Base-by-base conservation (phyloP, 768 basidiomycete genomes). In the Cystofilobasidium capitatum region DNA sequence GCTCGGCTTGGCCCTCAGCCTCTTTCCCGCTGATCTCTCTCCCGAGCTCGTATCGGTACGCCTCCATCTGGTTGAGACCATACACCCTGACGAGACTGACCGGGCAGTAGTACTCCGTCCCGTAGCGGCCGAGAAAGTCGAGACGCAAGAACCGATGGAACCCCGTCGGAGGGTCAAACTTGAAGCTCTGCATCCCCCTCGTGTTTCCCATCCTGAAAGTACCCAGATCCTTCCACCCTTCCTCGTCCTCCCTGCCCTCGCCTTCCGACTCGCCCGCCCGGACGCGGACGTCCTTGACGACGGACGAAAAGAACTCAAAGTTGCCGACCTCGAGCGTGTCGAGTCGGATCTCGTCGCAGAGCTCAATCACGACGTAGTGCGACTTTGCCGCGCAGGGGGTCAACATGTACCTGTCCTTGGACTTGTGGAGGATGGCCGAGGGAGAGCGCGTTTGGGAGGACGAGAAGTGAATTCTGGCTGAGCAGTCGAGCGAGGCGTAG, bases 221-320 rank as follows among this genome's bases (percentile, higher is more conserved):
- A 71, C 93, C 96, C 0, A 91, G 85, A 64, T 80, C 79, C 17
- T 81, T 83, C 88, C 89, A 91, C 29, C 80, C 73, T 13, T 69
- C 66, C 10, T 64, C 71, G n/a, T 72, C 73, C 26, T 70, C 72
- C 0, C 73, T 71, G 22, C 74, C 76, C 12, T 73, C 73, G 20
- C 75, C 76, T 29, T 73, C 73, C 9, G 75, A 79, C 75, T 80
- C 79, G 17, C 83, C 80, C 10, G 84, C 91, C 76, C 87, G 88
- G 57, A 98, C 86, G 6, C 82, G 82, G 70, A 98, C 88, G 65
- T 94, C 90, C 77, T 88, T 88, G 80, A 98, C 93, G 17, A 96
- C 88, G 1, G 93, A 92, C 71, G 88, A 90, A 78, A 97, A 99
- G 79, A 97, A 98, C 79, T 99, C 94, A 75, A 89, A 96, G 74